Evolutionary conservation across 2,329 filamentous ascomycete genomes (phyloP).

Genomic region (Pseudophaeomoniella oleicola): DNA sequence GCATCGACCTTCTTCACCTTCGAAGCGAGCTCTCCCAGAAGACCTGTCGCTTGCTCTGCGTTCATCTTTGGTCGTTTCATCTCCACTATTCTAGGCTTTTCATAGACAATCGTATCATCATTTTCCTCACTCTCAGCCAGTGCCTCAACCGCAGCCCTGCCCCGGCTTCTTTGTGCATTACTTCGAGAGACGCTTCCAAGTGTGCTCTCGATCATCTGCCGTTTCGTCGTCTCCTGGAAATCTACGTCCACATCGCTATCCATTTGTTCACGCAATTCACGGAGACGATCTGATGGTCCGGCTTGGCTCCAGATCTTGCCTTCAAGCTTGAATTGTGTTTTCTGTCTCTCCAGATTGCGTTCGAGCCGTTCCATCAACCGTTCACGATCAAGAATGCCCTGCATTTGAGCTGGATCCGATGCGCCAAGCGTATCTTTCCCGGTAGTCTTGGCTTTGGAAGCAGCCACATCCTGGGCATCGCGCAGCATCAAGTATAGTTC

Average conservation of each 20-base stretch:
- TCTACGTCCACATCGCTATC: conserved; percentile 47
- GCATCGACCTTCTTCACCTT: conserved; percentile 64
- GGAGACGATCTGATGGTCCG: conserved; percentile 79
- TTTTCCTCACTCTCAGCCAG: conserved; percentile 36
- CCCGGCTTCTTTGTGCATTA: conserved; percentile 26
- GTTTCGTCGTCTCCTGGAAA: conserved; percentile 39
- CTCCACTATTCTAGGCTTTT: conserved; percentile 67
- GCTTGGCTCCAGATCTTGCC: conserved; percentile 80
- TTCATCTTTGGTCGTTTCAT: conserved; percentile 58
- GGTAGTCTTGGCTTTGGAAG: conserved; percentile 59
- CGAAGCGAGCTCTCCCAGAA: conserved; percentile 58
- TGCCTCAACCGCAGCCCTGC: conserved; percentile 20
- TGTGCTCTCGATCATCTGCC: conserved; percentile 56
- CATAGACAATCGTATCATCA: conserved; percentile 52
- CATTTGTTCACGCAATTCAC: conserved; percentile 90
- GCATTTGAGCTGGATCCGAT: conserved; percentile 61
- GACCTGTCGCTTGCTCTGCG: conserved; percentile 46
- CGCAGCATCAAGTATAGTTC: conserved; percentile 97
- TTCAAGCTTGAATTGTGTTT: conserved; percentile 95
- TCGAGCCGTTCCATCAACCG: conserved; percentile 85
- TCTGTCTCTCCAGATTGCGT: conserved; percentile 89
- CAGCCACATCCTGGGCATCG: conserved; percentile 91
- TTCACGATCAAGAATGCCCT: conserved; percentile 86
- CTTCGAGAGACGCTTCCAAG: conserved; percentile 57
- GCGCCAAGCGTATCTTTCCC: conserved; percentile 39